A percentile compares a stretch with the other conserved stretches of the same genome.
Conservation (phyloP, 2,329 filamentous ascomycete genomes). For the Penicillium sp. region DNA sequence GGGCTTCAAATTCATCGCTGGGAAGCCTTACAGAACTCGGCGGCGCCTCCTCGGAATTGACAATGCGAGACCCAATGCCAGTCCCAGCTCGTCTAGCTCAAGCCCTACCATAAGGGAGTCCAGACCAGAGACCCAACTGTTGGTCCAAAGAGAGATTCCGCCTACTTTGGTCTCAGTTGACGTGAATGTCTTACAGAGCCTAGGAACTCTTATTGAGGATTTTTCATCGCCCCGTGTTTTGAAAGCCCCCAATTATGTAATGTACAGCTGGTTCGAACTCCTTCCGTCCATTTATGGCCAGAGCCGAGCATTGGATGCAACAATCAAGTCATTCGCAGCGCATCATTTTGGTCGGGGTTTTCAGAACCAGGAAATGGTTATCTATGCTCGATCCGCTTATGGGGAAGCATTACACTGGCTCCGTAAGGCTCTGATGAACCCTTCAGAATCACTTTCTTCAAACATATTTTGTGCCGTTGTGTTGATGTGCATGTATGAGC, state of each 20-base stretch:
- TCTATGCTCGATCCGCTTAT: constrained; percentile 27
- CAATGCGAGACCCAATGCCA: background rate
- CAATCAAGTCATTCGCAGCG: constrained; percentile 28
- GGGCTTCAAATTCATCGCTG: constrained; percentile 35
- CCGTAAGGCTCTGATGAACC: constrained; percentile 19
- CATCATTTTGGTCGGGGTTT: constrained; percentile 25
- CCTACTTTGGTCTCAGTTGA: constrained; percentile 5
- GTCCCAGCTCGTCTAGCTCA: background rate
- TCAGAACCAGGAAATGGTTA: constrained; percentile 21
- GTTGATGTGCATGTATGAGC: constrained; percentile 33
- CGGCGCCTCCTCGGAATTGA: constrained; percentile 4
- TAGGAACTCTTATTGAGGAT: constrained; percentile 23
- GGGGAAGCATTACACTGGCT: constrained; percentile 25
- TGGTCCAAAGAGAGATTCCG: background rate
- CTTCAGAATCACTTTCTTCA: constrained; percentile 23
- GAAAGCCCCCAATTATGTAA: constrained; percentile 15
- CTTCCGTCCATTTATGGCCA: constrained; percentile 28
- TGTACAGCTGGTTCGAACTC: constrained; percentile 24
- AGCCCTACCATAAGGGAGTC: background rate
- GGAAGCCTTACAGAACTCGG: constrained; percentile 28
- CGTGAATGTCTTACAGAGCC: constrained; percentile 24
- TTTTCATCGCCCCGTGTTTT: constrained; percentile 21
- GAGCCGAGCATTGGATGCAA: constrained; percentile 25
- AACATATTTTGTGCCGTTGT: constrained; percentile 31
- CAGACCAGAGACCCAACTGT: background rate